Conservation (phyloP, 176 grass and related monocot genomes). For the Zizania latifolia region DNA sequence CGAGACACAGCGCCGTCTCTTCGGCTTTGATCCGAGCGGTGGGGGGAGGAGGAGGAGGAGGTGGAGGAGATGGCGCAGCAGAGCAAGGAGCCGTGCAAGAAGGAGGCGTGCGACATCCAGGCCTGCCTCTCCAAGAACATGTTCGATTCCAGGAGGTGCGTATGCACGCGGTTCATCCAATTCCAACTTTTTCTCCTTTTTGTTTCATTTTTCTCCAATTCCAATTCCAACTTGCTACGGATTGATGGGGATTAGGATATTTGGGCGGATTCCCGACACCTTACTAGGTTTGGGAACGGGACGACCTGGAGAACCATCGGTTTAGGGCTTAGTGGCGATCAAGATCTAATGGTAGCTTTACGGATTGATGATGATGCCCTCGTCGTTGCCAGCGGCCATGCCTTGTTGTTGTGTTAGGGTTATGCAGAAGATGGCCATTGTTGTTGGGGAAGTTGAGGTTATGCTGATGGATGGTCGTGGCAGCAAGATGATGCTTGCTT, state of each 20-base stretch:
- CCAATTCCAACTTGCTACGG: too few relatives aligned
- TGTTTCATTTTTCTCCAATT: neutral
- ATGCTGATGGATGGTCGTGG: neutral
- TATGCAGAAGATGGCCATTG: neutral
- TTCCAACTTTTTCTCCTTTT: neutral
- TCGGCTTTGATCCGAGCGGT: neutral
- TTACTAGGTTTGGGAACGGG: neutral
- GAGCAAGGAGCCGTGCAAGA: constrained; percentile 89
- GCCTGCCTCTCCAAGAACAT: constrained; percentile 89
- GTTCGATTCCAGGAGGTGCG: constrained; percentile 69
- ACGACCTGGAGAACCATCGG: neutral
- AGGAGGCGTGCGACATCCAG: constrained; percentile 92
- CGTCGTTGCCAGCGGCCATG: neutral
- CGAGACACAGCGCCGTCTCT: neutral
- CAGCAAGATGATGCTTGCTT: neutral
- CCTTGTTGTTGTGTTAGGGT: neutral
- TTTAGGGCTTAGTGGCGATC: neutral
- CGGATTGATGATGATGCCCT: neutral
- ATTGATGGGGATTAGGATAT: neutral
- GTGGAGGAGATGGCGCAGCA: constrained; percentile 47
- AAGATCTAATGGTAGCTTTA: neutral
- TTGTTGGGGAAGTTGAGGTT: neutral
- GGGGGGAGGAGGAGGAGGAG: neutral
- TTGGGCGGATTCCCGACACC: neutral
- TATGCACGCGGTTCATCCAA: neutral